Conservation (phyloP, 495 filamentous ascomycete genomes). For the Daldinia bambusicola region DNA sequence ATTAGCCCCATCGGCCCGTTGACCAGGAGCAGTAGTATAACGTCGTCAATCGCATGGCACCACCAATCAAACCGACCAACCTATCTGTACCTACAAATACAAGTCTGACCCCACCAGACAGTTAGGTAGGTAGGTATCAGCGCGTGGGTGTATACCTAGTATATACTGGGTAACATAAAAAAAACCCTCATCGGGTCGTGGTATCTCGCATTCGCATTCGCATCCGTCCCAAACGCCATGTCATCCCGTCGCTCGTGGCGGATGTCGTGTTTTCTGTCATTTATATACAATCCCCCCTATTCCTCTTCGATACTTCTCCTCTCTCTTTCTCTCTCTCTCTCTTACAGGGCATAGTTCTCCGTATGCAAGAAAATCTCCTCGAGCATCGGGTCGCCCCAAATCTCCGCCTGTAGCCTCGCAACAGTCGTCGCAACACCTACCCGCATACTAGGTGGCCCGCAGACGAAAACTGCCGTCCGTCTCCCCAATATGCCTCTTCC, state of each 20-base stretch:
- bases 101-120: background rate
- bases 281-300: conserved; percentile 10
- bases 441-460: conserved; percentile 87
- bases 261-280: background rate
- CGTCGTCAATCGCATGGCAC: conserved; percentile 3
- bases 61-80: background rate
- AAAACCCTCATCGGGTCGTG: conserved; percentile 10
- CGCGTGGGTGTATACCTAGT: background rate
- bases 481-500: conserved; percentile 76
- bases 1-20: conserved; percentile 3
- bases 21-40: background rate
- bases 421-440: conserved; percentile 86
- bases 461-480: conserved; percentile 91
- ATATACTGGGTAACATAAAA: conserved; percentile 8
- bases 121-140: no score
- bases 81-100: conserved; percentile 6
- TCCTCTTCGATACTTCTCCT: background rate
- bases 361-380: conserved; percentile 96
- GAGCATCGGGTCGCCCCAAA: conserved; percentile 77
- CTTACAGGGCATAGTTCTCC: conserved; percentile 87
- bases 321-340: background rate
- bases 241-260: conserved; percentile 2
- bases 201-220: conserved; percentile 4
- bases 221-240: conserved; percentile 13
- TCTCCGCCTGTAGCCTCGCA: conserved; percentile 81